Percentiles rank a stretch among this genome's conserved stretches.
These are phyloP conservation scores for Apiotrichum domesticum DNA, from an alignment of 1,284 basidiomycete species.

Conservation along the genomic window DNA sequence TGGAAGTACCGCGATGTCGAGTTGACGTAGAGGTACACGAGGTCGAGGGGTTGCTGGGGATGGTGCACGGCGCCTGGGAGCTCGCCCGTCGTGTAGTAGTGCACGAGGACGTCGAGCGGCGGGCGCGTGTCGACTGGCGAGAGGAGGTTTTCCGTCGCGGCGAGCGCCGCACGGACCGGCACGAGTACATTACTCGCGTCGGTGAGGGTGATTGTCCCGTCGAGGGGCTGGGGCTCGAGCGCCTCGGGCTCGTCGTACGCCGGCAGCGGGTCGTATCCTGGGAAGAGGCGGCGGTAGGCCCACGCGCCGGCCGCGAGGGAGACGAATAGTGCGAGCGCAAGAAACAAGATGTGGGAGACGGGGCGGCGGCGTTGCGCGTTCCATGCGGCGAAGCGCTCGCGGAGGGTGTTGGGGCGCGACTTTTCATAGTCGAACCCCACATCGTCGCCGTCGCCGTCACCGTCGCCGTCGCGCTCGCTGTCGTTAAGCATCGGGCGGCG, in stretches of 20 bases:
- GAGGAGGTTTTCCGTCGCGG: constrained; percentile 9
- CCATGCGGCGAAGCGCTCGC: neutral
- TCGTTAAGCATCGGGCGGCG: neutral
- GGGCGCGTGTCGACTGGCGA: constrained; percentile 13
- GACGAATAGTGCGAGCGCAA: too few species aligned
- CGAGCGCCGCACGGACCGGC: neutral
- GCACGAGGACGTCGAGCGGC: constrained; percentile 12
- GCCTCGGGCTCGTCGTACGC: neutral
- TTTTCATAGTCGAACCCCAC: too few species aligned
- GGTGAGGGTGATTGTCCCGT: neutral
- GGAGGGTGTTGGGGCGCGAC: neutral
- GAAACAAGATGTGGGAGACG: too few species aligned
- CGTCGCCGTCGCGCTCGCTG: neutral
- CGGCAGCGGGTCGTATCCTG: neutral
- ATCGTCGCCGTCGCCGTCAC: neutral
- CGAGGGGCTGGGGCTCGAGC: neutral
- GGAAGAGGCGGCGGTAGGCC: neutral
- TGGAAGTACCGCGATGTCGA: constrained; percentile 26
- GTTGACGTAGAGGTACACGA: constrained; percentile 41
- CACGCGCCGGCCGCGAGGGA: neutral
- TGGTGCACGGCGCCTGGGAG: constrained; percentile 1
- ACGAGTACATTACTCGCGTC: constrained; percentile 20
- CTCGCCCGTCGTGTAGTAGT: constrained; percentile 19
- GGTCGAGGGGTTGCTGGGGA: constrained; percentile 18
- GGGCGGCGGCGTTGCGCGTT: too few species aligned